Base-by-base conservation (phyloP, 1,284 basidiomycete species). In the Leccinum cinnamomeum region DNA sequence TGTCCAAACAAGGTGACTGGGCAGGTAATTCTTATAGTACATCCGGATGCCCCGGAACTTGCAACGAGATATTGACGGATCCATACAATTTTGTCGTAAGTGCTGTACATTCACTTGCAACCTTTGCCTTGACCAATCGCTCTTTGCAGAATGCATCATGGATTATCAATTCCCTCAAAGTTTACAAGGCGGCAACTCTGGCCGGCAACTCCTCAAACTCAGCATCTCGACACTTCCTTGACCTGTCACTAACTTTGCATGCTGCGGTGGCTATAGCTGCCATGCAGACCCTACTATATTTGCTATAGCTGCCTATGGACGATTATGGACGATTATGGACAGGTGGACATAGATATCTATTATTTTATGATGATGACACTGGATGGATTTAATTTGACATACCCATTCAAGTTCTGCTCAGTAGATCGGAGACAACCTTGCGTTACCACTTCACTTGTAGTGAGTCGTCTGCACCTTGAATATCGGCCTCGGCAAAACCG, bases 11-110 rank as follows among this genome's bases (percentile, higher is more conserved):
- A 89, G 89, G 91, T 66, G 90, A 91, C 74, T 92, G 90, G 90
- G 91, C 90, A 5, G 91, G 90, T 48, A 88, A 90, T 70, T 86
- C 86, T 3, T 92, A 90, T 69, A 80, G 82, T 8, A 87, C 86
- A 5, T 86, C 88, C 2, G 83, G 83, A 20, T 93, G 90, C 69
- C 87, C 89, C 6, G 91, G 91, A 46, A 87, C 88, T 50, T 93
- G 91, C 69, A 71, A 80, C 12, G 80, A 84, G 20, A 79, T 80
- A 61, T 73, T 93, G 41, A 84, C 81, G 79, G 81, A 91, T 69
- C 89, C 90, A 2, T 72, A 70, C 2, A 92, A 92, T 73, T 90
- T 90, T 65, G 83, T 80, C 68, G 88, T 85, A 74, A 60, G 83
- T 73, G 28, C n/a, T 37, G 35, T 59, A 28, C 6, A 18, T 35